Conservation (phyloP, 1,284 basidiomycete genomes). For the Papiliotrema flavescens region DNA sequence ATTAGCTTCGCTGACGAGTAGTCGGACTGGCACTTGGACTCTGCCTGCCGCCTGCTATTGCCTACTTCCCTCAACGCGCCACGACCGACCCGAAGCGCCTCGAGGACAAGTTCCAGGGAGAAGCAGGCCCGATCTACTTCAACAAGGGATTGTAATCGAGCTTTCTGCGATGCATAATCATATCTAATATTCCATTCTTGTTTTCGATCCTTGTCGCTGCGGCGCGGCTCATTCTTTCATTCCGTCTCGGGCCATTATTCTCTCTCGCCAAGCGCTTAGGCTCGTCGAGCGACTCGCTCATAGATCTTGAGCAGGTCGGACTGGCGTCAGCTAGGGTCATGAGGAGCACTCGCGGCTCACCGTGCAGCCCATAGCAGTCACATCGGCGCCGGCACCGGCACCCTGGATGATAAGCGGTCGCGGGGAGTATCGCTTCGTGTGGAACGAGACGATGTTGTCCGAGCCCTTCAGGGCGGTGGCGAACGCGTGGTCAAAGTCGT, state of each 20-base stretch:
- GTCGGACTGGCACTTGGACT: conserved; percentile 53
- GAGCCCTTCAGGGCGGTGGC: conserved; percentile 92
- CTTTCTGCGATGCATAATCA: not conserved
- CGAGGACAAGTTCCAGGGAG: conserved; percentile 40
- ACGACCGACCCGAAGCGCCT: conserved; percentile 47
- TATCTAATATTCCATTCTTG: not conserved
- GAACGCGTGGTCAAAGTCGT: conserved; percentile 69
- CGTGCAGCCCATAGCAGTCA: conserved; percentile 93
- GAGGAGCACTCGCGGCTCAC: conserved; percentile 25
- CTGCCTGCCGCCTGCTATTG: conserved; percentile 57
- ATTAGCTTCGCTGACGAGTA: not conserved
- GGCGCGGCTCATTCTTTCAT: not conserved
- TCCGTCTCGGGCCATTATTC: too few species aligned
- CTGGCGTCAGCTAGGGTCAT: conserved; percentile 15
- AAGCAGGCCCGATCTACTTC: conserved; percentile 51
- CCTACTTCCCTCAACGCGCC: conserved; percentile 54
- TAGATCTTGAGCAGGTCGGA: conserved; percentile 48
- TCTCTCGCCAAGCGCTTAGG: not conserved
- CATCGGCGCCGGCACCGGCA: conserved; percentile 90
- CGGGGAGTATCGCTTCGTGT: conserved; percentile 80
- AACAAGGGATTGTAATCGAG: conserved; percentile 52
- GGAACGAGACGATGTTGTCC: conserved; percentile 98
- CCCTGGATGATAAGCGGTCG: conserved; percentile 90
- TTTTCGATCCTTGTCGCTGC: too few species aligned
- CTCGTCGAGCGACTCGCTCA: conserved; percentile 34